Evolutionary conservation across 306 rosid species (phyloP).

Genomic region (Gleditsia sinensis): DNA sequence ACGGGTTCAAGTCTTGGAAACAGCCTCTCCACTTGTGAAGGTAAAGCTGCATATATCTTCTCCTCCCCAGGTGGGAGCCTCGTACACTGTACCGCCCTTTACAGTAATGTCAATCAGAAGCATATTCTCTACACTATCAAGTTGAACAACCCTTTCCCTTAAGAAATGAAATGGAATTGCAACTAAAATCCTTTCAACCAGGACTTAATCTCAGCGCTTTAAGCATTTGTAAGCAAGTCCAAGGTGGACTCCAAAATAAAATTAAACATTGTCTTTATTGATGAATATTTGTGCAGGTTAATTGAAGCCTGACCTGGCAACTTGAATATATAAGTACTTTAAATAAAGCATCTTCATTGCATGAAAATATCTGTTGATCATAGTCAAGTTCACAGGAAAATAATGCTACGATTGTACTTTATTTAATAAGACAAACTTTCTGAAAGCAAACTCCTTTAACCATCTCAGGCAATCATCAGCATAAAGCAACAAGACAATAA

Average conservation of each 20-base stretch:
- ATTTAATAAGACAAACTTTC: background rate
- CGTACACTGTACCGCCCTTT: too few species aligned
- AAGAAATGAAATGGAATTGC: conserved; percentile 17
- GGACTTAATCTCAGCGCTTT: conserved; percentile 20
- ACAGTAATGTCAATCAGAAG: conserved; percentile 4
- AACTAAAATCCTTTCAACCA: conserved; percentile 1
- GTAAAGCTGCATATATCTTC: too few species aligned
- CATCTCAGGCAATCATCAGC: conserved; percentile 30
- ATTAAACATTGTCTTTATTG: conserved; percentile 17
- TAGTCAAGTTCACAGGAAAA: conserved; percentile 20
- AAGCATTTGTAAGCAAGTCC: conserved; percentile 12
- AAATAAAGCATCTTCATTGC: background rate
- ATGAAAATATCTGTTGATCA: conserved; percentile 15
- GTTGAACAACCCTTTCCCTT: conserved; percentile 25
- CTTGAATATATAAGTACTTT: background rate
- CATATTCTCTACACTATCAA: background rate
- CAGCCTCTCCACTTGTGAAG: too few species aligned
- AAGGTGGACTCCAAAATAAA: background rate
- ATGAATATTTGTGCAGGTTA: background rate
- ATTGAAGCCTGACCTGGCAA: background rate
- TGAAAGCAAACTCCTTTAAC: conserved; percentile 15
- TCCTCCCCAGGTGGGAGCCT: too few species aligned
- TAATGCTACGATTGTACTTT: background rate
- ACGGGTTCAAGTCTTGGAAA: too few species aligned
- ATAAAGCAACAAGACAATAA: conserved; percentile 31